Percentiles rank a stretch among this genome's conserved stretches.
Evolutionary conservation across 202 grass and related monocot genomes (phyloP).

Genomic region (Carex sylvatica): DNA sequence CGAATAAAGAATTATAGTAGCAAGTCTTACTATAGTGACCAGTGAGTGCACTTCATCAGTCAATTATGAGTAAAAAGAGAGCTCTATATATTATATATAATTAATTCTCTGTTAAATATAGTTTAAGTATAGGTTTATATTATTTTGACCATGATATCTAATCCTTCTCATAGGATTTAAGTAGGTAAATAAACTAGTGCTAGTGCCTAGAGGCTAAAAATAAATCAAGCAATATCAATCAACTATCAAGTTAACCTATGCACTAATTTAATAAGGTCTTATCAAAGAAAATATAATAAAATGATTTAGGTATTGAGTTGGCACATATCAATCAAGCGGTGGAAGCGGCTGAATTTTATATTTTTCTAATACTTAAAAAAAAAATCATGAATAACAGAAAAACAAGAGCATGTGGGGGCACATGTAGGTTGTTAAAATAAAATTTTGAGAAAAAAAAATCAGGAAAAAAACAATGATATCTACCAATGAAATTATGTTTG

Average conservation of each 20-base stretch:
- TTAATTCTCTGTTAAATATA: background rate
- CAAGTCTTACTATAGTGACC: background rate
- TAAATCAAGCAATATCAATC: conserved; percentile 1
- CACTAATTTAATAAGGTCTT: background rate
- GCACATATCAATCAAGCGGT: conserved; percentile 15
- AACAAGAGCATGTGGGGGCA: conserved; percentile 29
- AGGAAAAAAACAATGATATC: conserved; percentile 30
- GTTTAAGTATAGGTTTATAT: background rate
- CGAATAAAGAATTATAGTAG: background rate
- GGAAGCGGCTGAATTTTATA: background rate
- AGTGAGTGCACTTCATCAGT: background rate
- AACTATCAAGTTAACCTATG: background rate
- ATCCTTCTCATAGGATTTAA: background rate
- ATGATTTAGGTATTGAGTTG: conserved; percentile 10
- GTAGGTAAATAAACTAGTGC: conserved; percentile 13
- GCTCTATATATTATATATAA: background rate
- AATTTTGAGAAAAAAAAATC: background rate
- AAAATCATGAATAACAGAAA: conserved; percentile 7
- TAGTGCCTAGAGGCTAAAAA: background rate
- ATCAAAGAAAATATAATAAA: background rate
- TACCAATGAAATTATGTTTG: conserved; percentile 22
- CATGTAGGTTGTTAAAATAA: conserved; percentile 27
- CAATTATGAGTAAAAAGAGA: background rate
- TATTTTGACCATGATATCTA: background rate
- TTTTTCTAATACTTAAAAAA: background rate